phyloP scores from a whole-genome alignment of 1,284 basidiomycete species.

The Quambalaria eucalypti region DNA sequence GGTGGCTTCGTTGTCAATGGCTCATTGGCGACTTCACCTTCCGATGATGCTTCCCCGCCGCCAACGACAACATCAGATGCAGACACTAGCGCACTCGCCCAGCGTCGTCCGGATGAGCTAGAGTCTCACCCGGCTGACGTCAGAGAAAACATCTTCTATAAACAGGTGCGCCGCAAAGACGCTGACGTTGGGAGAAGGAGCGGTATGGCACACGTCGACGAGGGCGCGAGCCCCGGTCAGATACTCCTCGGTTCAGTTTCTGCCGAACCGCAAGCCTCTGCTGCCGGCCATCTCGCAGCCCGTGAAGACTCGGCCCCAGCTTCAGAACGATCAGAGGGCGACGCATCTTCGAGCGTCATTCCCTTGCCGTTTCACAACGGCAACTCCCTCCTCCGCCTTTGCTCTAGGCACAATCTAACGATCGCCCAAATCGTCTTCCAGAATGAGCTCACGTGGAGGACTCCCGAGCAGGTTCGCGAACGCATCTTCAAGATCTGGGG shows the following conservation, averaged over 20 bases:
- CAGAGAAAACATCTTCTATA: constrained; percentile 91
- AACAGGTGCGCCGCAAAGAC: constrained; percentile 73
- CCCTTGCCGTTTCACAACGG: constrained; percentile 78
- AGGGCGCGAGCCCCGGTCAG: background rate
- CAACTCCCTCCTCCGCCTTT: constrained; percentile 65
- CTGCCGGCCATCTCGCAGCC: background rate
- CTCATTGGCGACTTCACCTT: constrained; percentile 23
- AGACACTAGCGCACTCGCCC: background rate
- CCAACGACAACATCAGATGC: too few species aligned
- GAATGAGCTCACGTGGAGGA: constrained; percentile 61
- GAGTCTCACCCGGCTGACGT: constrained; percentile 51
- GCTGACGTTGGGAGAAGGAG: constrained; percentile 63
- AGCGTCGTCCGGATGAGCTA: background rate
- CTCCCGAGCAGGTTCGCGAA: constrained; percentile 27
- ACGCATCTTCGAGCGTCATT: constrained; percentile 50
- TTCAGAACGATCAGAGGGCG: background rate
- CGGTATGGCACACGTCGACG: constrained; percentile 26
- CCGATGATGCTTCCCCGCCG: too few species aligned
- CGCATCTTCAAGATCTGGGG: constrained; percentile 59
- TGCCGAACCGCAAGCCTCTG: too few species aligned
- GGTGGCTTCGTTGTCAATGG: constrained; percentile 45
- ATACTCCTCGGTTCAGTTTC: too few species aligned
- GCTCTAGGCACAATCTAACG: constrained; percentile 68
- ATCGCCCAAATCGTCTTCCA: constrained; percentile 68
- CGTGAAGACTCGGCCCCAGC: background rate